Percentiles rank a stretch among this genome's conserved stretches.
Evolutionary conservation across 495 filamentous ascomycete species (phyloP).

Genomic region (Aspergillus sclerotiicarbonarius): DNA sequence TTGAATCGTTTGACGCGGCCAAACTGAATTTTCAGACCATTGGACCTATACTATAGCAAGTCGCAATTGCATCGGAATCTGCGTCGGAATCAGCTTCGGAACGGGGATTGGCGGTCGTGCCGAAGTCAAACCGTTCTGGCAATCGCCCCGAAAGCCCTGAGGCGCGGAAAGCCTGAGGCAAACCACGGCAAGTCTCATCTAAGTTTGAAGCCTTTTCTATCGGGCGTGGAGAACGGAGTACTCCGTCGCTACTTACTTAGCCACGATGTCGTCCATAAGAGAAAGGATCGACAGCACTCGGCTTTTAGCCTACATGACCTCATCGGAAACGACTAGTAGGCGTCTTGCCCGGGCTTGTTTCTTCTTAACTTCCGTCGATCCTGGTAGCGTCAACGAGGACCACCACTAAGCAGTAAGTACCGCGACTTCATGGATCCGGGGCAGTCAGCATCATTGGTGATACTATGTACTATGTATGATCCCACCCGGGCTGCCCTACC

Average conservation of each 20-base stretch:
- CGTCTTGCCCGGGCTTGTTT: neutral
- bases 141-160: too few relatives aligned
- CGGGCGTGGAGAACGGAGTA: neutral
- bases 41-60: too few relatives aligned
- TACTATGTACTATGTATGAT: too few relatives aligned
- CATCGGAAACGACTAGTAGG: conserved; percentile 2
- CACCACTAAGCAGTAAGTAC: neutral
- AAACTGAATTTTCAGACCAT: too few relatives aligned
- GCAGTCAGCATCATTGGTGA: neutral
- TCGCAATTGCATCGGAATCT: too few relatives aligned
- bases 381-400: neutral
- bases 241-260: neutral
- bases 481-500: conserved; percentile 4
- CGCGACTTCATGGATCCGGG: neutral
- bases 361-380: conserved; percentile 2
- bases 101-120: too few relatives aligned
- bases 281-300: neutral
- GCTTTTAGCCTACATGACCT: conserved; percentile 8
- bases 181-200: neutral
- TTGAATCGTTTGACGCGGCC: too few relatives aligned
- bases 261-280: neutral
- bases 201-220: neutral
- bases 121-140: too few relatives aligned
- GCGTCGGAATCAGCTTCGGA: too few relatives aligned
- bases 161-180: too few relatives aligned